Conservation (phyloP, 495 filamentous ascomycete species). For the Podospora sp. region DNA sequence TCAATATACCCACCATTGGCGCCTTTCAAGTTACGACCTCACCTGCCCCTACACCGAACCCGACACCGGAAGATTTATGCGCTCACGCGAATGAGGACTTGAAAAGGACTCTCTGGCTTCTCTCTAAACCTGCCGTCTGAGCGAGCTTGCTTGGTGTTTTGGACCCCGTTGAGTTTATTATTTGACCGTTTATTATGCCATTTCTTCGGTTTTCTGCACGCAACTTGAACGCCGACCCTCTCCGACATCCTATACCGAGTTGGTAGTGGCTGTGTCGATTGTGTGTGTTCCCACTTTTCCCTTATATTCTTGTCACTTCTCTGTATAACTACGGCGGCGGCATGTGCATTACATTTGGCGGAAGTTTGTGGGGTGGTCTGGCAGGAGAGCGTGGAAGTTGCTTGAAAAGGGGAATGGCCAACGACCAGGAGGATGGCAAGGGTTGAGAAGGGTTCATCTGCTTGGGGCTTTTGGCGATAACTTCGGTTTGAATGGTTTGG, state of each 20-base stretch:
- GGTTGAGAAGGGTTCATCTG: neutral
- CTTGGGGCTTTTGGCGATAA: neutral
- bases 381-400: neutral
- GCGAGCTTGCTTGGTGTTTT: constrained; percentile 10
- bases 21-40: constrained; percentile 19
- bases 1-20: constrained; percentile 32
- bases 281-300: neutral
- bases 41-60: constrained; percentile 26
- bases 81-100: constrained; percentile 42
- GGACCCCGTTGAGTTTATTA: neutral
- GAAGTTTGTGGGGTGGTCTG: neutral
- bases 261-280: neutral
- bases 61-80: constrained; percentile 39
- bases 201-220: neutral
- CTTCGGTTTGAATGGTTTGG: neutral
- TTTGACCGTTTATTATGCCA: neutral
- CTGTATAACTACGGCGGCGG: constrained; percentile 8
- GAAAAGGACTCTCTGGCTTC: constrained; percentile 19
- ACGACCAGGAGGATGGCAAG: neutral
- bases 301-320: neutral
- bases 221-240: neutral
- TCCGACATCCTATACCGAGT: neutral
- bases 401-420: neutral
- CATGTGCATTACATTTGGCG: constrained; percentile 6
- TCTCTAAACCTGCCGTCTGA: constrained; percentile 23